These are phyloP conservation scores for Theobroma grandiflorum DNA, from an alignment of 441 rosid genomes.

Conservation along the genomic window DNA sequence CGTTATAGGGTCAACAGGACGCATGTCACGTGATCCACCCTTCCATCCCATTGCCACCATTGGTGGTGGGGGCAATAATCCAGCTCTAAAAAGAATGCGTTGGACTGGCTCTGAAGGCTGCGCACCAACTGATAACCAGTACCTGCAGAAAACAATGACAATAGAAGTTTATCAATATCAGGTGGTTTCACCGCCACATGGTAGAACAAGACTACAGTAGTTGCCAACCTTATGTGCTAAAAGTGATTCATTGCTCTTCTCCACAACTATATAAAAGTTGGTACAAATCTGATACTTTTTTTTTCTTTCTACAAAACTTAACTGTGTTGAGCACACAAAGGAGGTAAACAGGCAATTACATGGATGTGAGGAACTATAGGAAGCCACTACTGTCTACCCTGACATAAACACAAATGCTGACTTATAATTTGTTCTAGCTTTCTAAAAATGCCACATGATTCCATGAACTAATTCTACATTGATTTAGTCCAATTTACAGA, in stretches of 20 bases:
- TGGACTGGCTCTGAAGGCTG: conserved; percentile 92
- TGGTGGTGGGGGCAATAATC: conserved; percentile 87
- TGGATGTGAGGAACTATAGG: background rate
- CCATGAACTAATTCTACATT: background rate
- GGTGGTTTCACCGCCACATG: background rate
- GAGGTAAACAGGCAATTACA: background rate
- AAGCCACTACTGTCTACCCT: background rate
- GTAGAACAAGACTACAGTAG: background rate
- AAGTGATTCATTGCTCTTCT: background rate
- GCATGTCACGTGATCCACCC: conserved; percentile 82
- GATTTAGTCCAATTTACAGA: background rate
- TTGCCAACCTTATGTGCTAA: background rate
- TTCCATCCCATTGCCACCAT: conserved; percentile 85
- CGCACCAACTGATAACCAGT: conserved; percentile 96
- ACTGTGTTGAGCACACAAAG: background rate
- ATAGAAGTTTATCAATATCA: background rate
- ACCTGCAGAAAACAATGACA: conserved; percentile 49
- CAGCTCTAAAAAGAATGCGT: conserved; percentile 83
- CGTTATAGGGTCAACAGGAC: conserved; percentile 82
- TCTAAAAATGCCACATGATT: background rate
- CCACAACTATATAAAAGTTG: background rate
- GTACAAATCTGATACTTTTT: background rate
- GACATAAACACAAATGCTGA: conserved; percentile 4
- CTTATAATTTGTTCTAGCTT: background rate
- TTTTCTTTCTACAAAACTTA: conserved; percentile 2